These are phyloP conservation scores for Aspergillus fumigatus DNA, from an alignment of 2,329 filamentous ascomycete genomes.

Conservation along the genomic window DNA sequence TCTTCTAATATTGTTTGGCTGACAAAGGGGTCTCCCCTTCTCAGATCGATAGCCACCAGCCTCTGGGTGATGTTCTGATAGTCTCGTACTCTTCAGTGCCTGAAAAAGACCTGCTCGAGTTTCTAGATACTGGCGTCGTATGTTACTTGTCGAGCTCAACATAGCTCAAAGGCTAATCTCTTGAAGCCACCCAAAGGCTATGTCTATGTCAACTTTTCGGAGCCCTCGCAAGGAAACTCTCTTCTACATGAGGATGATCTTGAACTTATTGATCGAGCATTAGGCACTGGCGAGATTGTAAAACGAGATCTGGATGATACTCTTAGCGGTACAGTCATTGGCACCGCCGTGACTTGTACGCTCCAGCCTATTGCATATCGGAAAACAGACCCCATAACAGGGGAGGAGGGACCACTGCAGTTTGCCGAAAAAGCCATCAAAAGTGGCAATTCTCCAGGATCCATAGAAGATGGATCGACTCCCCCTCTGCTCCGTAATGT, in stretches of 20 bases:
- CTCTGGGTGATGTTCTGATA: conserved; percentile 30
- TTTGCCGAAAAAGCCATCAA: conserved; percentile 15
- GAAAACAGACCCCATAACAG: conserved; percentile 17
- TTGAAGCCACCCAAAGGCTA: conserved; percentile 46
- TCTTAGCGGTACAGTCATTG: conserved; percentile 53
- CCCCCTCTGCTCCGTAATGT: conserved; percentile 35
- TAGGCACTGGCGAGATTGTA: conserved; percentile 54
- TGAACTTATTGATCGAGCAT: conserved; percentile 49
- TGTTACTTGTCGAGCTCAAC: background rate
- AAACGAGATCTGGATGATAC: conserved; percentile 46
- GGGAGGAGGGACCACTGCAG: conserved; percentile 17
- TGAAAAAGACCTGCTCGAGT: conserved; percentile 22
- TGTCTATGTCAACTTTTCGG: conserved; percentile 44
- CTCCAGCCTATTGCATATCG: conserved; percentile 32
- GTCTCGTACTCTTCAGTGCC: conserved; percentile 26
- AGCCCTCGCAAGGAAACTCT: conserved; percentile 38
- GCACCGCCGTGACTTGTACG: conserved; percentile 43
- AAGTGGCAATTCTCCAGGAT: background rate
- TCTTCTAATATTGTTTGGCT: background rate
- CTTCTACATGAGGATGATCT: conserved; percentile 43
- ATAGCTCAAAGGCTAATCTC: background rate
- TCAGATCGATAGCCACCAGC: conserved; percentile 18
- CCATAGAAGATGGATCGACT: background rate
- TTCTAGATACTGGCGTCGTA: conserved; percentile 20
- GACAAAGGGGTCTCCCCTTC: background rate